Evolutionary conservation across 164 flowering plant genomes (phyloP).

Genomic region (Vitis rotundifolia): DNA sequence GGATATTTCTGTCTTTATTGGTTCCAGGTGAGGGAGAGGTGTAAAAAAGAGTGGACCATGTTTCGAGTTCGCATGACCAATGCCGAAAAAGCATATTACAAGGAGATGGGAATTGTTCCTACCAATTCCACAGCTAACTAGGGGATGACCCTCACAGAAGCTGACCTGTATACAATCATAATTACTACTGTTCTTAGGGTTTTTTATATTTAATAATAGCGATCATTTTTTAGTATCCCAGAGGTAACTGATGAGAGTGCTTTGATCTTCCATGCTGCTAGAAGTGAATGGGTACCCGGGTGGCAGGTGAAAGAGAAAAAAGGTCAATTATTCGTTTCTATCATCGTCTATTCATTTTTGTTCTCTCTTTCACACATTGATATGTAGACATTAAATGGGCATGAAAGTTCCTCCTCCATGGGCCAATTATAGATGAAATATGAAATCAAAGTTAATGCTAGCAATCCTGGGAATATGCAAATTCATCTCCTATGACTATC

Average conservation of each 20-base stretch:
- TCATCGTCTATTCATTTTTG: no score
- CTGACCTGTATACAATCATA: conserved; percentile 8
- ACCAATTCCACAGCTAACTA: conserved; percentile 13
- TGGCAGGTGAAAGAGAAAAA: no score
- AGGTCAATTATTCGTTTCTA: no score
- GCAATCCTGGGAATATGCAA: no score
- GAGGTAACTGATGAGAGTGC: neutral
- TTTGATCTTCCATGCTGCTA: neutral
- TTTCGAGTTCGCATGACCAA: conserved; percentile 37
- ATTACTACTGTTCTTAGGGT: neutral
- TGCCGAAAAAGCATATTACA: conserved; percentile 42
- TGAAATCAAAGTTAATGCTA: no score
- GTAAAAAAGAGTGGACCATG: conserved; percentile 56
- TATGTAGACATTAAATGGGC: no score
- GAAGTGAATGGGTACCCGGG: neutral
- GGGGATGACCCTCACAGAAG: neutral
- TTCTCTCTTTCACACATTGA: no score
- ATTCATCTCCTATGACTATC: no score
- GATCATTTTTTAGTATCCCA: neutral
- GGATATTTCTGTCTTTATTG: neutral
- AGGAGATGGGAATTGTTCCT: conserved; percentile 26
- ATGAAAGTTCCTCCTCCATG: no score
- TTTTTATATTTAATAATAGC: neutral
- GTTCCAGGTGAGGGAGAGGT: conserved; percentile 61
- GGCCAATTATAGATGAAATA: no score